These are phyloP conservation scores for Leccinum angustisporum DNA, from an alignment of 1,284 basidiomycete species.

Conservation along the genomic window DNA sequence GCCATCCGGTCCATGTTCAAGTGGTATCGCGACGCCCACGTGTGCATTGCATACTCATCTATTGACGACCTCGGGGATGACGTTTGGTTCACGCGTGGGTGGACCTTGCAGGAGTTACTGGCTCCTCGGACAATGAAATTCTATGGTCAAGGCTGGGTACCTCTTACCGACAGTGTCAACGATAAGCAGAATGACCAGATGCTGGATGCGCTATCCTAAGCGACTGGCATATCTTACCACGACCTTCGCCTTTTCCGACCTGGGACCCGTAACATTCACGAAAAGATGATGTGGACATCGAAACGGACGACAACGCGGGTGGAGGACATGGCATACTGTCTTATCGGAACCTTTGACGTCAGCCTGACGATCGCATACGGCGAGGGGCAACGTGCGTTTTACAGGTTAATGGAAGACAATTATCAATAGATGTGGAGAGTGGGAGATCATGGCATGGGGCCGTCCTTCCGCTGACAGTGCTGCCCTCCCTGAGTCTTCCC, in stretches of 20 bases:
- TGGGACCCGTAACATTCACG: constrained; percentile 28
- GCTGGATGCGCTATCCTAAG: constrained; percentile 27
- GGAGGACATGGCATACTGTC: constrained; percentile 33
- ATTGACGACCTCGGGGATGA: constrained; percentile 28
- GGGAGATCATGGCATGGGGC: constrained; percentile 37
- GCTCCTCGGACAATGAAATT: constrained; percentile 33
- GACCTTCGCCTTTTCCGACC: constrained; percentile 31
- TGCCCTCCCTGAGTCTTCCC: constrained; percentile 32
- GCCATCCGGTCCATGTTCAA: constrained; percentile 36
- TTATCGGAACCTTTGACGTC: constrained; percentile 34
- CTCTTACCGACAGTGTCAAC: constrained; percentile 25
- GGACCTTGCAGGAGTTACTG: constrained; percentile 32
- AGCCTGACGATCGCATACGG: constrained; percentile 36
- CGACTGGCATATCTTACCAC: constrained; percentile 28
- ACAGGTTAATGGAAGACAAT: constrained; percentile 32
- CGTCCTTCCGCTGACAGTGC: constrained; percentile 28
- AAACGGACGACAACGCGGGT: constrained; percentile 33
- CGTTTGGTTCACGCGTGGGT: constrained; percentile 36
- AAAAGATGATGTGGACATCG: constrained; percentile 36
- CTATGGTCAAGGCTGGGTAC: constrained; percentile 27
- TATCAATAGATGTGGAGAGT: constrained; percentile 29
- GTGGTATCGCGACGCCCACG: constrained; percentile 31
- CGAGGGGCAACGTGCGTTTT: constrained; percentile 33
- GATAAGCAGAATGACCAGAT: constrained; percentile 30
- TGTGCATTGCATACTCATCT: constrained; percentile 34